These are phyloP conservation scores for Xerocomellus amylosporus DNA, from an alignment of 768 basidiomycete genomes.

Conservation along the genomic window DNA sequence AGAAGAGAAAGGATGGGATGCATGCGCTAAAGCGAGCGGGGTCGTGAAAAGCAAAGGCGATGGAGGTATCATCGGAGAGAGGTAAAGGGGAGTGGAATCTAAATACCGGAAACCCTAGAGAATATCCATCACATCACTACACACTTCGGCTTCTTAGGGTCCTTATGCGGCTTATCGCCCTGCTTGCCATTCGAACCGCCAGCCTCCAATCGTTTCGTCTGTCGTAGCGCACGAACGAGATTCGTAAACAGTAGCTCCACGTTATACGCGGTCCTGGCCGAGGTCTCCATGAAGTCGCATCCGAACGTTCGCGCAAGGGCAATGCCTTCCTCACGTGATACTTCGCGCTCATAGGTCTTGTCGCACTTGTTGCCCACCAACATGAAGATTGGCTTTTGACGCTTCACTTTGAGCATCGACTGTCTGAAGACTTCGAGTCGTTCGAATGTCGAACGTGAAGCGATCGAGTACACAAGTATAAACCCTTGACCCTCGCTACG, in stretches of 20 bases:
- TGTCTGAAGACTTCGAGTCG: slow-evolving; percentile 87
- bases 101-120: slow-evolving; percentile 59
- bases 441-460: slow-evolving; percentile 89
- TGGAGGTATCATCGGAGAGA: slow-evolving; percentile 80
- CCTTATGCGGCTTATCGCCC: slow-evolving; percentile 41
- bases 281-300: slow-evolving; percentile 94
- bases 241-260: slow-evolving; percentile 88
- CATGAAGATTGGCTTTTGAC: slow-evolving; percentile 84
- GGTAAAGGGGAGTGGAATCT: slow-evolving; percentile 67
- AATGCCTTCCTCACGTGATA: slow-evolving; percentile 85
- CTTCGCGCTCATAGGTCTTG: slow-evolving; percentile 87
- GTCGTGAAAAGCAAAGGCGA: slow-evolving; percentile 30
- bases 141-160: slow-evolving; percentile 58
- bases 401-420: slow-evolving; percentile 86
- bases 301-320: slow-evolving; percentile 79
- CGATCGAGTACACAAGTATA: slow-evolving; percentile 94
- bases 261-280: slow-evolving; percentile 92
- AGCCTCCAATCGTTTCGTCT: slow-evolving; percentile 54
- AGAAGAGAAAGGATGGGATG: slow-evolving; percentile 18
- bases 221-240: slow-evolving; percentile 79
- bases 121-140: slow-evolving; percentile 74
- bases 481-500: slow-evolving; percentile 97
- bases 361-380: slow-evolving; percentile 97
- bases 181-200: slow-evolving; percentile 43
- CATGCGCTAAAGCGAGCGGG: slow-evolving; percentile 25